phyloP scores from a whole-genome alignment of 805 yeast species.

The Naumovozyma baii region DNA sequence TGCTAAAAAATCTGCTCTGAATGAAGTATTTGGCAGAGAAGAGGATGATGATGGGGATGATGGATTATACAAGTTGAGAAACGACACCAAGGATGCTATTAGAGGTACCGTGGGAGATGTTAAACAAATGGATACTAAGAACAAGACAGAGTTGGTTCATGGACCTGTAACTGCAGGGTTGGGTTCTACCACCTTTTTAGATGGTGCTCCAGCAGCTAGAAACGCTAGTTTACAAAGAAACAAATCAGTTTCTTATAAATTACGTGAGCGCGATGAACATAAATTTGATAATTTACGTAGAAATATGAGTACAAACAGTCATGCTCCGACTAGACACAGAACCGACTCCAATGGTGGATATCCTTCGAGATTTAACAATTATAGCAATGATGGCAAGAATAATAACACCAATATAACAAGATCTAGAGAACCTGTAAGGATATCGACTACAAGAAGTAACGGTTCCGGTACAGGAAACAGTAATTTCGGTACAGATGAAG shows the following conservation, averaged over 20 bases:
- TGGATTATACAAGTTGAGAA: slow-evolving; percentile 18
- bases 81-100: slow-evolving; percentile 33
- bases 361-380: neutral
- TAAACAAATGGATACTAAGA: slow-evolving; percentile 60
- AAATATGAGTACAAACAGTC: slow-evolving; percentile 9
- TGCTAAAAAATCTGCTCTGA: slow-evolving; percentile 53
- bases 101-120: slow-evolving; percentile 42
- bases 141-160: slow-evolving; percentile 63
- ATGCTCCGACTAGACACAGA: slow-evolving; percentile 1
- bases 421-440: neutral
- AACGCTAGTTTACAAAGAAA: slow-evolving; percentile 55
- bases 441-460: neutral
- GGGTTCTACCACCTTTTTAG: slow-evolving; percentile 85
- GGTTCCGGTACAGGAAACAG: neutral
- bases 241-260: slow-evolving; percentile 69
- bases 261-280: slow-evolving; percentile 28
- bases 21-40: slow-evolving; percentile 66
- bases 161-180: slow-evolving; percentile 82
- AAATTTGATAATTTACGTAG: slow-evolving; percentile 13
- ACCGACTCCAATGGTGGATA: neutral
- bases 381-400: neutral
- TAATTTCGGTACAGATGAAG: slow-evolving; percentile 19
- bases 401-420: neutral
- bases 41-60: slow-evolving; percentile 40
- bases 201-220: slow-evolving; percentile 86